Evolutionary conservation across 345 rosid genomes (phyloP).

Genomic region (Balakata baccata): DNA sequence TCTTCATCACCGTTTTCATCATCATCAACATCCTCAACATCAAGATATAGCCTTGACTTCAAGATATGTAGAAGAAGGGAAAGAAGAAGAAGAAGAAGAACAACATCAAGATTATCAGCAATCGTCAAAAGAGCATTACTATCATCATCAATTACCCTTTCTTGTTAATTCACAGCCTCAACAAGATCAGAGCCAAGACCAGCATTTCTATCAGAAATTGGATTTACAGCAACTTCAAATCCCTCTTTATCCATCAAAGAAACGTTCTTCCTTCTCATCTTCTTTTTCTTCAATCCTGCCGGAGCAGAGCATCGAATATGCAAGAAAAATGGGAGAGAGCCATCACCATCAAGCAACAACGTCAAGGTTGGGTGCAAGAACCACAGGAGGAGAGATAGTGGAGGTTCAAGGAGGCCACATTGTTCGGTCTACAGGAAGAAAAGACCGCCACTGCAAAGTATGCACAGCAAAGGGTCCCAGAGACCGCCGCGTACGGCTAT

Average conservation of each 20-base stretch:
- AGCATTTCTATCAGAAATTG: conserved; percentile 30
- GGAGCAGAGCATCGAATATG: conserved; percentile 41
- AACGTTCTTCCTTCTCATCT: conserved; percentile 33
- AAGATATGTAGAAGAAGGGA: conserved; percentile 30
- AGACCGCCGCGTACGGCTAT: conserved; percentile 90
- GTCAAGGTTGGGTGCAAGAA: conserved; percentile 51
- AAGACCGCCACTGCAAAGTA: conserved; percentile 92
- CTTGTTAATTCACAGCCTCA: conserved; percentile 7
- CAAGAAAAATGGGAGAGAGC: conserved; percentile 48
- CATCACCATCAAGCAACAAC: conserved; percentile 47
- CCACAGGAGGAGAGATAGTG: conserved; percentile 65
- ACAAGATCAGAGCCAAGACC: conserved; percentile 20
- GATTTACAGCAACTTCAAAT: conserved; percentile 27
- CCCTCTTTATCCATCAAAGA: conserved; percentile 38
- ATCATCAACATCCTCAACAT: conserved; percentile 10
- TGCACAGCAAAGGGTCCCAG: conserved; percentile 93
- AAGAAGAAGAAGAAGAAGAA: conserved; percentile 18
- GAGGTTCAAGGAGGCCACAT: conserved; percentile 98
- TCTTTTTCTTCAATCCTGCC: conserved; percentile 28
- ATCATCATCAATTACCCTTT: conserved; percentile 12
- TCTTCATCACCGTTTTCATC: conserved; percentile 16
- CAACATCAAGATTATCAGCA: conserved; percentile 13
- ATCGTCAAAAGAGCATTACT: not conserved
- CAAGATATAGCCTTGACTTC: conserved; percentile 15
- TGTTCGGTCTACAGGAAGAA: conserved; percentile 73